A percentile compares a stretch with the other conserved stretches of the same genome.
Evolutionary conservation across 805 yeast genomes (phyloP).

Genomic region (Pichia occidentalis): DNA sequence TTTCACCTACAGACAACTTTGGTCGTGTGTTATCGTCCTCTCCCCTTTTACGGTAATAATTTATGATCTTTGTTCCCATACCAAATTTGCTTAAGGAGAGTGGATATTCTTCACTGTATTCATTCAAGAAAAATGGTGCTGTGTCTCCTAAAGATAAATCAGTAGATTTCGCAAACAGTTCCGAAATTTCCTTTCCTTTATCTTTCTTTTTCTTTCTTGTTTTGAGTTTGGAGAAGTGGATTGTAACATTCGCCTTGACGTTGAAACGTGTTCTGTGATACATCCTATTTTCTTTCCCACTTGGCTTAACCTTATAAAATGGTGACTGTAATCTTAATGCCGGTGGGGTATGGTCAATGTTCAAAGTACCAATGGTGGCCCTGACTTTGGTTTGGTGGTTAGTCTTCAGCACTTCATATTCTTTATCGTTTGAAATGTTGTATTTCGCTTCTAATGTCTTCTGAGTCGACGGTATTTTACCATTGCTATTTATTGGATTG

Average conservation of each 20-base stretch:
- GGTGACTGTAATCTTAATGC: constrained; percentile 87
- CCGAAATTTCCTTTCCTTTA: constrained; percentile 72
- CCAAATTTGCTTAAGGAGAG: constrained; percentile 80
- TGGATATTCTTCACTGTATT: constrained; percentile 88
- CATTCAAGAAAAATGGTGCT: constrained; percentile 69
- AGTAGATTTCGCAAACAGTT: constrained; percentile 60
- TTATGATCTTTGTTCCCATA: constrained; percentile 90
- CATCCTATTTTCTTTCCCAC: constrained; percentile 60
- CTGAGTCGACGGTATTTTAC: constrained; percentile 48
- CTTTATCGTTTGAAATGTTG: constrained; percentile 82
- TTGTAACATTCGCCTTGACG: constrained; percentile 69
- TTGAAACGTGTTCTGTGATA: constrained; percentile 76
- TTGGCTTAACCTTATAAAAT: constrained; percentile 71
- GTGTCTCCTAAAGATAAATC: constrained; percentile 84
- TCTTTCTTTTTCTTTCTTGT: constrained; percentile 83
- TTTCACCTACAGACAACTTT: constrained; percentile 84
- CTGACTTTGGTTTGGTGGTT: constrained; percentile 90
- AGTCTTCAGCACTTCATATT: constrained; percentile 73
- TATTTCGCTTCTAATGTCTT: constrained; percentile 52
- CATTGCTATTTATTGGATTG: constrained; percentile 18
- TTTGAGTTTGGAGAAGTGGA: constrained; percentile 71
- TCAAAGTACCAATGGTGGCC: constrained; percentile 83
- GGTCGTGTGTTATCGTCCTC: constrained; percentile 85
- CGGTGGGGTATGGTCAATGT: constrained; percentile 86
- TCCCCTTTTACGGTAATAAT: constrained; percentile 79